Evolutionary conservation across 2,329 filamentous ascomycete species (phyloP), one percentile per base, ranked within the genome.

Genomic region (Amphichorda felina): DNA sequence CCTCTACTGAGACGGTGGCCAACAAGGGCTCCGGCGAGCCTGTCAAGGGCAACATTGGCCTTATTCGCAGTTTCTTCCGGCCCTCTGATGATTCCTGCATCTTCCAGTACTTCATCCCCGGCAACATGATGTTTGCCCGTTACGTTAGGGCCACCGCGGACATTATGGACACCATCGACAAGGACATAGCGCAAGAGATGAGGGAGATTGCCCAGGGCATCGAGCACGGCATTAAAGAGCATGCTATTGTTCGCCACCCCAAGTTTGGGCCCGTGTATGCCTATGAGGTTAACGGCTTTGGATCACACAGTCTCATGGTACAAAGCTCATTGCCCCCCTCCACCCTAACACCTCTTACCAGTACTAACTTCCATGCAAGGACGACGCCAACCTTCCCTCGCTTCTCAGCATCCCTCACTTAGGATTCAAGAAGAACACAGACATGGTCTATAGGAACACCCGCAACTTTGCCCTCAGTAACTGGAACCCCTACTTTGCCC

Each of bases 51-150:
- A 56, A 84, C 70, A 91, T 86, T 2, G 86, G 86, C 0, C 70
- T 95, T 34, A 72, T 95, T 29, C 75, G 89, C 37, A 88, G 82
- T 44, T 86, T 87, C 21, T 95, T 95, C 64, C 73, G 89, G 1
- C 89, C 88, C 0, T 89, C 82, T 39, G 89, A 96, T 54, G 89
- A 95, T 54, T 76, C 85, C 11, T 85, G 82, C 1, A 82, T 84
- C 27, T 79, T 86, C 41, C 85, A 89, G 51, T 89, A 87, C 55
- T 78, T 93, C 47, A 83, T 95, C 46, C 89, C 89, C 0, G 79
- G 82, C 22, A 96, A 95, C 54, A 86, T 86, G 79, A 83, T 85
- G 79, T 78, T 86, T 44, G 66, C 77, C 22, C 60, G 69, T 16
- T 82, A 76, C 45, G 66, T 87, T 3, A 58, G 60, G 9, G 60